phyloP scores from a whole-genome alignment of 805 yeast species.

The Wickerhamiella parazyma region DNA sequence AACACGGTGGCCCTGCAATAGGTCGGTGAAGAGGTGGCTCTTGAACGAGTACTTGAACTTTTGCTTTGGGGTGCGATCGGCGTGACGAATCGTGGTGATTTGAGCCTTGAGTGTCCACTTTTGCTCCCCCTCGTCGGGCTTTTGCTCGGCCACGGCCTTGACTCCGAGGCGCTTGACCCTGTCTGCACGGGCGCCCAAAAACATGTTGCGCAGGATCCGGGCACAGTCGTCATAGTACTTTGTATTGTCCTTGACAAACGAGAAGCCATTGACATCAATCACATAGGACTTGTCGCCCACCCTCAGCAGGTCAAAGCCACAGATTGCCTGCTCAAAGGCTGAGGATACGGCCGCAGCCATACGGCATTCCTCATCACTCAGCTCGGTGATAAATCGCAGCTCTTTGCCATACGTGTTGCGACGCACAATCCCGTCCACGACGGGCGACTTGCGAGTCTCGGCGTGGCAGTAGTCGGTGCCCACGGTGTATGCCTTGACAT shows the following conservation, averaged over 20 bases:
- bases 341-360: slow-evolving; percentile 70
- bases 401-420: slow-evolving; percentile 97
- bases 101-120: slow-evolving; percentile 95
- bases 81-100: slow-evolving; percentile 87
- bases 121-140: slow-evolving; percentile 30
- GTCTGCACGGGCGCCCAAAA: slow-evolving; percentile 41
- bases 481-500: slow-evolving; percentile 96
- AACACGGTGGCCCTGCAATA: slow-evolving; percentile 86
- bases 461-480: slow-evolving; percentile 90
- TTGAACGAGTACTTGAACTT: slow-evolving; percentile 91
- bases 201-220: slow-evolving; percentile 58
- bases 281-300: slow-evolving; percentile 82
- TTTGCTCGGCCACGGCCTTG: slow-evolving; percentile 9
- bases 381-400: slow-evolving; percentile 73
- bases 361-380: slow-evolving; percentile 56
- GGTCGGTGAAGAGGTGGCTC: slow-evolving; percentile 69
- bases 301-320: slow-evolving; percentile 90
- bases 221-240: slow-evolving; percentile 79
- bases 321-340: slow-evolving; percentile 80
- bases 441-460: slow-evolving; percentile 96
- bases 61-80: slow-evolving; percentile 97
- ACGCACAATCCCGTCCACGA: slow-evolving; percentile 96
- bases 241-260: slow-evolving; percentile 86
- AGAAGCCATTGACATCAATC: slow-evolving; percentile 95
- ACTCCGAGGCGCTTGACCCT: slow-evolving; percentile 21